Base-by-base conservation (phyloP, 192 early-diverging fungal genomes). In the Ambispora gerdemannii region DNA sequence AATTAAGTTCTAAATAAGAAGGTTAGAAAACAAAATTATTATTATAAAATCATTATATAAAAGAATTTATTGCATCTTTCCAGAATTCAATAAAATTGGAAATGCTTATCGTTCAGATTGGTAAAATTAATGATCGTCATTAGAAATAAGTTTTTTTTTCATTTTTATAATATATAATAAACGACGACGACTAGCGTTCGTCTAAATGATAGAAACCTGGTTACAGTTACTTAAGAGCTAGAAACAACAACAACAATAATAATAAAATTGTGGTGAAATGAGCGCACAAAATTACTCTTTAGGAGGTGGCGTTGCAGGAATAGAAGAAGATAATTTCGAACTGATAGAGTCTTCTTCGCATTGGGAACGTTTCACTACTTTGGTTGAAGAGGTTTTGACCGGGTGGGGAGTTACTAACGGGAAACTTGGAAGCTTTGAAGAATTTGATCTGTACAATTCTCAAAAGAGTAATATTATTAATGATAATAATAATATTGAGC, bases 271-370 rank as follows among this genome's bases (percentile, higher is more conserved):
- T 43, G 38, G 38, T 43, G 38, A 15, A 43, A n/a, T n/a, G n/a
- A n/a, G n/a, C n/a, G n/a, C 38, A 43, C 38, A 43, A 43, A 43
- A 43, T 15, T 10, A 43, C 38, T 43, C 38, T 15, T 43, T 43
- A 15, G 15, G 6, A n/a, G n/a, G n/a, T n/a, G n/a, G n/a, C n/a
- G n/a, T n/a, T n/a, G n/a, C n/a, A n/a, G n/a, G n/a, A 43, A 15
- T 43, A 43, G 86, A 85, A 68, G 87, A 89, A 72, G 90, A 91
- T 38, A 81, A 78, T 67, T 91, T 87, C 73, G 90, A 91, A 71
- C 83, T 91, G 66, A 84, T 89, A 7, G 88, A 89, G 76, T 82
- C 90, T 24, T 85, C 88, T 15, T 88, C 88, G 27, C 77, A 81
- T 43, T 88, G 86, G 81, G 90, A 91, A 58, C 77, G 79, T 43